Conservation (phyloP, 164 flowering plant species). For the Magnolia officinalis region DNA sequence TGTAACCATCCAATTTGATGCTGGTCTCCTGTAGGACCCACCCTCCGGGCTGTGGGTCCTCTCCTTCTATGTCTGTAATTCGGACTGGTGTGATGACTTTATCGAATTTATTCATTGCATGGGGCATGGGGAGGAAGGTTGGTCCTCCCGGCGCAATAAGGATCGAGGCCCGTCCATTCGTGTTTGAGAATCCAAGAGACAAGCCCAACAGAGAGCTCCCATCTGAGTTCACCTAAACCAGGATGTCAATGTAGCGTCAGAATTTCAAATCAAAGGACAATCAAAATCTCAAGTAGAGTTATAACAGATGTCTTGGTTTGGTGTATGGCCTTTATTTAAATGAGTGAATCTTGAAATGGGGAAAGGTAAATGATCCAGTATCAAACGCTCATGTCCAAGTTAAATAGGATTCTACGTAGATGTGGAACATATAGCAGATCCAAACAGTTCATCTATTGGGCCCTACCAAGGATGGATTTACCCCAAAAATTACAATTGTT, state of each 20-base stretch:
- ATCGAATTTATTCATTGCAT: conserved; percentile 39
- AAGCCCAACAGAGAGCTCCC: conserved; percentile 57
- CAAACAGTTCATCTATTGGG: too few species aligned
- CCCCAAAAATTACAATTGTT: too few species aligned
- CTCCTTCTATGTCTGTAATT: conserved; percentile 23
- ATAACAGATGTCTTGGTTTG: background rate
- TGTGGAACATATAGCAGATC: too few species aligned
- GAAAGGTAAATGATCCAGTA: background rate
- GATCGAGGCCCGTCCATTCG: conserved; percentile 30
- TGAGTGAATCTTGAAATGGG: background rate
- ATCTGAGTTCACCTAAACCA: conserved; percentile 53
- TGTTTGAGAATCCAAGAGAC: conserved; percentile 38
- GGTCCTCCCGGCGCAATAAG: conserved; percentile 48
- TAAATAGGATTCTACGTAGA: too few species aligned
- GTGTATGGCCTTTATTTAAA: background rate
- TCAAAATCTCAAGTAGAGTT: background rate
- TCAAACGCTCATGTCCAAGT: too few species aligned
- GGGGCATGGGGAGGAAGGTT: conserved; percentile 28
- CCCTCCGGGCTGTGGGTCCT: conserved; percentile 19
- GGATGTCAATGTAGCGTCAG: background rate
- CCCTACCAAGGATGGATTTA: too few species aligned
- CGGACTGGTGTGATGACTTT: conserved; percentile 41
- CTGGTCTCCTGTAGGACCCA: conserved; percentile 56
- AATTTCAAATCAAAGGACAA: background rate
- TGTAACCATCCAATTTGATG: conserved; percentile 48